These are phyloP conservation scores for Leptodontidium sp. DNA, from an alignment of 2,329 filamentous ascomycete species.

Conservation along the genomic window DNA sequence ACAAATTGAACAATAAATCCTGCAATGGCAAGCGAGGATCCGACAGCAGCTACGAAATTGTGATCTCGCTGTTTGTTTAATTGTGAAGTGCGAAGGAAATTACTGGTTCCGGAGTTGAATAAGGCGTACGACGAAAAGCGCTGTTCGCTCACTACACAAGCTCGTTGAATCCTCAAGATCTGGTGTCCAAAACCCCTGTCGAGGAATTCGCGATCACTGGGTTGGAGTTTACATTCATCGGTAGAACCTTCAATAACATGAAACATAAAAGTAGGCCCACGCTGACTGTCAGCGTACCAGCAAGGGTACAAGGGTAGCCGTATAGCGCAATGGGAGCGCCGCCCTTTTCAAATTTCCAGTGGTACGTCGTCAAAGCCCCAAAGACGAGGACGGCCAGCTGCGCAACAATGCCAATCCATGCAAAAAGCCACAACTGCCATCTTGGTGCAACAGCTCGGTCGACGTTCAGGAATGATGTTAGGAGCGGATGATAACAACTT, in stretches of 20 bases:
- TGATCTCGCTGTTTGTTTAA: background rate
- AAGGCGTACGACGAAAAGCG: constrained; percentile 2
- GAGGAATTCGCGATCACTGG: background rate
- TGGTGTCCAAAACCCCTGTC: background rate
- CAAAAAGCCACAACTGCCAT: constrained; percentile 8
- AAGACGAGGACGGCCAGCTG: background rate
- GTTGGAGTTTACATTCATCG: constrained; percentile 5
- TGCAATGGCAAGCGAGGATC: constrained; percentile 4
- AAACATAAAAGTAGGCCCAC: background rate
- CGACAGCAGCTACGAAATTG: background rate
- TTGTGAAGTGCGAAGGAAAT: background rate
- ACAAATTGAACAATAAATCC: constrained; percentile 22
- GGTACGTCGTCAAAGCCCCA: constrained; percentile 2
- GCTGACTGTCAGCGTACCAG: background rate
- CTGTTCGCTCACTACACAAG: constrained; percentile 5
- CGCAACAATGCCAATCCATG: background rate
- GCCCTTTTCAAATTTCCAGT: constrained; percentile 4
- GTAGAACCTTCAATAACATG: constrained; percentile 3
- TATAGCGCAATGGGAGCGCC: background rate
- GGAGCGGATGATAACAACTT: background rate
- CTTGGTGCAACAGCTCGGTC: background rate
- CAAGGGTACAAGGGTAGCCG: constrained; percentile 1
- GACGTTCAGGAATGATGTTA: constrained; percentile 9
- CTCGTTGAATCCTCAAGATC: constrained; percentile 1
- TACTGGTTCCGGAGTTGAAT: no score